Conservation (phyloP, 2,329 filamentous ascomycete species). For the Aspergillus proliferans region DNA sequence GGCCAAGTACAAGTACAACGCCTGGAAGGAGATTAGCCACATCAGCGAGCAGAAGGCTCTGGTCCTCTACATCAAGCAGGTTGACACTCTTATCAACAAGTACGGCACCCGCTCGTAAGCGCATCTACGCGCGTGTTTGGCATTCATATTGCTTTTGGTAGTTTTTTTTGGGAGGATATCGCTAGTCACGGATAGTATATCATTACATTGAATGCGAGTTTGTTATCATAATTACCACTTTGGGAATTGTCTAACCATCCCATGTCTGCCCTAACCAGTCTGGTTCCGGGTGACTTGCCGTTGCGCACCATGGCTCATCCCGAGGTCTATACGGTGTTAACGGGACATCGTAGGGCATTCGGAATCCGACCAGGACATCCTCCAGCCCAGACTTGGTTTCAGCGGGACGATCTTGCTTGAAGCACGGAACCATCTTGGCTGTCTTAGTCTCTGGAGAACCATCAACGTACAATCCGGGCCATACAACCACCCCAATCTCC, state of each 20-base stretch:
- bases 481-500: constrained; percentile 77
- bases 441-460: constrained; percentile 1
- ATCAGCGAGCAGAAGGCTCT: constrained; percentile 62
- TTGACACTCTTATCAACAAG: constrained; percentile 65
- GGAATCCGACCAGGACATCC: constrained; percentile 54
- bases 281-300: constrained; percentile 46
- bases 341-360: constrained; percentile 79
- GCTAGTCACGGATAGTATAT: constrained; percentile 1
- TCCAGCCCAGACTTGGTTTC: constrained; percentile 9
- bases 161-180: neutral
- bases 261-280: constrained; percentile 53
- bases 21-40: constrained; percentile 67
- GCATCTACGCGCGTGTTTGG: neutral
- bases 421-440: constrained; percentile 62
- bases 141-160: neutral
- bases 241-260: constrained; percentile 10
- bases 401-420: constrained; percentile 54
- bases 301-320: constrained; percentile 74
- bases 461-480: constrained; percentile 55
- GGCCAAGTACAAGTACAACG: constrained; percentile 73
- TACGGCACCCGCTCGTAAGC: constrained; percentile 44
- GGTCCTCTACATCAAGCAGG: constrained; percentile 65
- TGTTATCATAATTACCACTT: neutral
- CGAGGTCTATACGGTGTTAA: constrained; percentile 56
- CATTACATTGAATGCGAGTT: neutral